Percentiles rank a stretch among this genome's conserved stretches.
Conservation (phyloP, 2,329 filamentous ascomycete species). For the Lachnellula cervina region DNA sequence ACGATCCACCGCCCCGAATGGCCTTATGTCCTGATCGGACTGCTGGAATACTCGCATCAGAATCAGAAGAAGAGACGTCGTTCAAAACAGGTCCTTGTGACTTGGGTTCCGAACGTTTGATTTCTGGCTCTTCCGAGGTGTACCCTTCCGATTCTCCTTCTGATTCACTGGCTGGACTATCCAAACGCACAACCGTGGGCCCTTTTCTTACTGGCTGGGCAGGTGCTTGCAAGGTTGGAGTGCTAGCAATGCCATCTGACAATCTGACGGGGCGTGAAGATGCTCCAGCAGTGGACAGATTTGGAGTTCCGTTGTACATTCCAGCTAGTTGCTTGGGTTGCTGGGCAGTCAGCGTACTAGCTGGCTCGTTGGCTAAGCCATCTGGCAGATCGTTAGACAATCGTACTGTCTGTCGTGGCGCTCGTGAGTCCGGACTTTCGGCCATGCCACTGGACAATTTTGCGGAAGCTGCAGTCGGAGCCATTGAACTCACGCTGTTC, state of each 20-base stretch:
- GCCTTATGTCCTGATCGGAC: constrained; percentile 5
- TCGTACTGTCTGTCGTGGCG: neutral
- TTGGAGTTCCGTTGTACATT: neutral
- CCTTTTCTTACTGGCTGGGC: constrained; percentile 13
- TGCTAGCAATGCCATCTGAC: neutral
- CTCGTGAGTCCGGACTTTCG: neutral
- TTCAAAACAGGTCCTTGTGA: neutral
- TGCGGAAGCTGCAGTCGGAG: neutral
- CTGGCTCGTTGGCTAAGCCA: neutral
- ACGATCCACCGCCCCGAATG: neutral
- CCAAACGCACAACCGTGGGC: constrained; percentile 26
- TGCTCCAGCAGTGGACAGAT: neutral
- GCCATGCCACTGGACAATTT: neutral
- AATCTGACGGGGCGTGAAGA: neutral
- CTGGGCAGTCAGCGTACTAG: neutral
- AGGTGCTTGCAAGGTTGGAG: neutral
- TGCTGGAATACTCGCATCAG: constrained; percentile 19
- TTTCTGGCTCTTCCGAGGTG: neutral
- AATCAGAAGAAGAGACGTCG: constrained; percentile 16
- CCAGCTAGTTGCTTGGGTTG: neutral
- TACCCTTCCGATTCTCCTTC: constrained; percentile 6
- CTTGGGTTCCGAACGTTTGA: neutral
- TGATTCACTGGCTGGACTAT: constrained; percentile 16
- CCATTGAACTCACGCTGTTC: neutral
- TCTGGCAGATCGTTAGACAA: neutral